Conservation (phyloP, 2,329 filamentous ascomycete genomes). For the Colletotrichum spinosum region DNA sequence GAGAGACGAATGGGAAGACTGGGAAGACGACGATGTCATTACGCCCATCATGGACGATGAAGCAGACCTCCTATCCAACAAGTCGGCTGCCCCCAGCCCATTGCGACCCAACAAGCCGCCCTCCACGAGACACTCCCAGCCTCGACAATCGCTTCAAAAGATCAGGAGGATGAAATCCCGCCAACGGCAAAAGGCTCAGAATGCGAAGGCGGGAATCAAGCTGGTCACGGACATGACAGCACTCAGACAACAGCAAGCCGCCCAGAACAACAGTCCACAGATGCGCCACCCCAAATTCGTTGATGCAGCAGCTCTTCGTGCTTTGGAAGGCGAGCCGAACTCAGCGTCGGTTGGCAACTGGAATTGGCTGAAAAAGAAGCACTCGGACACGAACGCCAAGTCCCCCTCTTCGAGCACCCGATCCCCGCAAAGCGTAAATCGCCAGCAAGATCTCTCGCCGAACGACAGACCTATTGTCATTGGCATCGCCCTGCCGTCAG, state of each 20-base stretch:
- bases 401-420: constrained; percentile 32
- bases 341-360: constrained; percentile 68
- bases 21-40: constrained; percentile 61
- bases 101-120: constrained; percentile 26
- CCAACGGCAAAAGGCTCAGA: constrained; percentile 70
- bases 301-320: constrained; percentile 68
- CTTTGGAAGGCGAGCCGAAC: constrained; percentile 67
- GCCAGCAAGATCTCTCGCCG: constrained; percentile 69
- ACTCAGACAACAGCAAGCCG: constrained; percentile 56
- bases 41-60: constrained; percentile 54
- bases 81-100: constrained; percentile 31
- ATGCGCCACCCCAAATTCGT: constrained; percentile 60
- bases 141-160: constrained; percentile 52
- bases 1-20: constrained; percentile 64
- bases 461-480: constrained; percentile 79
- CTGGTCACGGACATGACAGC: constrained; percentile 76
- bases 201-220: constrained; percentile 72
- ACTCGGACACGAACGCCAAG: constrained; percentile 42
- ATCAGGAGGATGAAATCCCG: constrained; percentile 66
- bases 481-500: constrained; percentile 73
- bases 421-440: constrained; percentile 41
- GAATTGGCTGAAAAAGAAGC: constrained; percentile 64
- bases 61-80: constrained; percentile 45
- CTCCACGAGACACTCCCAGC: constrained; percentile 31
- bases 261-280: constrained; percentile 44